phyloP scores from a whole-genome alignment of 352 stramenopile species.

The Pseudoperonospora humuli region DNA sequence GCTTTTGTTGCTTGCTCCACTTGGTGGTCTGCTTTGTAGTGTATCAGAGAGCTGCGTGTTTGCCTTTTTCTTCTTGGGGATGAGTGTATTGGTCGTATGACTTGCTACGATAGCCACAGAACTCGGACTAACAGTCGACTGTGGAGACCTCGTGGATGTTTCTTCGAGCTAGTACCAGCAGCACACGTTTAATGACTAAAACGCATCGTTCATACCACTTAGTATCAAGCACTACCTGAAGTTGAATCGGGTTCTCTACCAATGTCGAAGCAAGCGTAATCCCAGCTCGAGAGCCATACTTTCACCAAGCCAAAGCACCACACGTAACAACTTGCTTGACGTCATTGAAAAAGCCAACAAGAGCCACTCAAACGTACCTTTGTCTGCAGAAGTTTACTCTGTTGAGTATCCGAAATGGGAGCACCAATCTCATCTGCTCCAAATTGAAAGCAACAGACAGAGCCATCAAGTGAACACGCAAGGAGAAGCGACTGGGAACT shows the following conservation, averaged over 20 bases:
- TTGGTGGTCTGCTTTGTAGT: conserved; percentile 15
- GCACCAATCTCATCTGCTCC: conserved; percentile 49
- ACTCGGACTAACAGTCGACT: conserved; percentile 4
- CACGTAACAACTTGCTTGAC: background rate
- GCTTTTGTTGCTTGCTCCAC: conserved; percentile 31
- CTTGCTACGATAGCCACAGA: background rate
- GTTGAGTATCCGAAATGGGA: conserved; percentile 58
- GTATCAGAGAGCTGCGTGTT: background rate
- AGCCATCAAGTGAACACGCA: conserved; percentile 67
- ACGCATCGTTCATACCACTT: conserved; percentile 4
- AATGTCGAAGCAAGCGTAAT: conserved; percentile 75
- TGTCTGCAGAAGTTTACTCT: conserved; percentile 75
- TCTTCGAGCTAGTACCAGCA: conserved; percentile 53
- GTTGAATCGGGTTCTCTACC: conserved; percentile 72
- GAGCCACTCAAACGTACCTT: conserved; percentile 46
- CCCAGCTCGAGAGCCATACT: conserved; percentile 77
- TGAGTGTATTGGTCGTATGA: conserved; percentile 38
- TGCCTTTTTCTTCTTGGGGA: conserved; percentile 60
- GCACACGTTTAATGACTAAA: background rate
- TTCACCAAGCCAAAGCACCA: conserved; percentile 1
- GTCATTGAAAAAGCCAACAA: background rate
- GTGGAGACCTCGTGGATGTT: conserved; percentile 27
- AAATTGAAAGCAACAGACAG: conserved; percentile 83
- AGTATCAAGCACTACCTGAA: conserved; percentile 36
- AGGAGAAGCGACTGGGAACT: conserved; percentile 51